Base-by-base conservation (phyloP, 371 early-diverging fungal species). In the Parasitella parasitica region DNA sequence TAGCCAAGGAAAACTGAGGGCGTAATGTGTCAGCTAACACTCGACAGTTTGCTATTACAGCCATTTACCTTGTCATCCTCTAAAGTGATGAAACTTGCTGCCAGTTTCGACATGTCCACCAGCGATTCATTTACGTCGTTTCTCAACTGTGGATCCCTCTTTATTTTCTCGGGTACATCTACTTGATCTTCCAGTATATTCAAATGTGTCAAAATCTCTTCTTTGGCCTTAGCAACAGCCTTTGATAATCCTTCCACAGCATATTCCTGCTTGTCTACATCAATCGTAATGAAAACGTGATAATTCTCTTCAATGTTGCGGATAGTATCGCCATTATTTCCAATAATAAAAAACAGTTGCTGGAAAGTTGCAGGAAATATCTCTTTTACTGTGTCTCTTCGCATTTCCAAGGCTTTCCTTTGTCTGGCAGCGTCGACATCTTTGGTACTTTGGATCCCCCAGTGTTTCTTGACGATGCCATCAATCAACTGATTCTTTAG, bases 271-370 rank as follows among this genome's bases (percentile, higher is more conserved):
- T 64, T 30, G 7, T 54, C 46, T 1, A 72, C 66, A 38, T 71
- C 64, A 9, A 77, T 65, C 8, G 66, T 67, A 12, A 77, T 63
- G 13, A 61, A 56, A 0, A 71, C 77, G 35, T 77, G 27, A 53
- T 70, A 38, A 9, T 43, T 26, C 16, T 63, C 26, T 48, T 77
- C 78, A 22, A 77, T 73, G 2, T 54, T 30, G 36, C 68, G 39
- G 15, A 77, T 54, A 3, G 61, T 71, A 5, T 55, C 51, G 6
- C 75, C 78, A 50, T 77, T 69, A 13, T 73, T 72, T 9, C 67
- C 67, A 54, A 77, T 67, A 34, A 72, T 57, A 26, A 77, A 77
- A 35, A 77, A 77, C 35, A 77, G 35, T 26, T 77, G 69, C 8
- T 72, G 62, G 2, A 54, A 48, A 3, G 65, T 39, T 20, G 68